These are phyloP conservation scores for Termitomyces heimii DNA, from an alignment of 768 basidiomycete genomes.

Conservation along the genomic window DNA sequence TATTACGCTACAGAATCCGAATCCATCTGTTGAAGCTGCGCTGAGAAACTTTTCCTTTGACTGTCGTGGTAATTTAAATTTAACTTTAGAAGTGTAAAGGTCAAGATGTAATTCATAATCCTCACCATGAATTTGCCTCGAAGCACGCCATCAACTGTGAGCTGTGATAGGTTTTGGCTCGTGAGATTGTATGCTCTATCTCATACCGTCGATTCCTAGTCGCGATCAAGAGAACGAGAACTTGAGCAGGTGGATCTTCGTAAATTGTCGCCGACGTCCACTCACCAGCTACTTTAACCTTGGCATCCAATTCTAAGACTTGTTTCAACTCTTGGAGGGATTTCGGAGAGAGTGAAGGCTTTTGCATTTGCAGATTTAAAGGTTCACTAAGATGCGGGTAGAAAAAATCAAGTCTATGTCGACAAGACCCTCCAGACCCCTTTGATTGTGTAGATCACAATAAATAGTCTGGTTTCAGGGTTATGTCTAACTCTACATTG, in stretches of 20 bases:
- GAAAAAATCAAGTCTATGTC: too few species aligned
- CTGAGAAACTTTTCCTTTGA: constrained; percentile 88
- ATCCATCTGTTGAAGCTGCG: constrained; percentile 73
- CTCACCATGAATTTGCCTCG: constrained; percentile 90
- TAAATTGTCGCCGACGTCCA: constrained; percentile 4
- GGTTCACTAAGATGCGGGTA: too few species aligned
- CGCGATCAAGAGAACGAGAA: constrained; percentile 1
- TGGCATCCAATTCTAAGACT: constrained; percentile 57
- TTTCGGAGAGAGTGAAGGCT: constrained; percentile 6
- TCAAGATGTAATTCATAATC: not conserved
- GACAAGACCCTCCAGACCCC: too few species aligned
- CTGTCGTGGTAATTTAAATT: constrained; percentile 32
- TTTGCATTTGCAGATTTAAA: not conserved
- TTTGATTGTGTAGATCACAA: too few species aligned
- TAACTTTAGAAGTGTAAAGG: not conserved
- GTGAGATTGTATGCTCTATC: not conserved
- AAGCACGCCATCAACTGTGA: constrained; percentile 83
- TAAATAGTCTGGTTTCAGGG: too few species aligned
- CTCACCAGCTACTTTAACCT: constrained; percentile 92
- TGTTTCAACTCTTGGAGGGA: constrained; percentile 51
- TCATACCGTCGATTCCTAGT: constrained; percentile 60
- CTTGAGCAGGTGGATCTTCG: not conserved
- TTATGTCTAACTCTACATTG: too few species aligned
- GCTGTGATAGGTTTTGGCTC: not conserved
- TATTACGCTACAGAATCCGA: constrained; percentile 91